Evolutionary conservation across 331 rosid species (phyloP).

Genomic region (Pyracantha coccinea): DNA sequence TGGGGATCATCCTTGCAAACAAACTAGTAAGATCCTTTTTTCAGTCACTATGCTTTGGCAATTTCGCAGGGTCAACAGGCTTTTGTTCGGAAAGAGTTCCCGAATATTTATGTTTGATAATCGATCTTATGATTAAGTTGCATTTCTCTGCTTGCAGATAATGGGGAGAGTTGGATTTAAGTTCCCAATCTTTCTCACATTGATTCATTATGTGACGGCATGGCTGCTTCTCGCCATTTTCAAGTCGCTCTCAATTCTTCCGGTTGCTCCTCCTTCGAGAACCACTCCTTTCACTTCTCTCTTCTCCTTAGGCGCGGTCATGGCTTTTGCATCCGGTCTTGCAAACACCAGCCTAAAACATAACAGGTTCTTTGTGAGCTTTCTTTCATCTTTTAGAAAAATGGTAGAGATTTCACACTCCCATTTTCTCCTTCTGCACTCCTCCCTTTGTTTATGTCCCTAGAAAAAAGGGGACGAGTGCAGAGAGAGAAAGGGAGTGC

Average conservation of each 20-base stretch:
- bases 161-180: slow-evolving; percentile 95
- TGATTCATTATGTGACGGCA: slow-evolving; percentile 69
- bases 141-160: slow-evolving; percentile 39
- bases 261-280: slow-evolving; percentile 78
- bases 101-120: background rate
- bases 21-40: slow-evolving; percentile 43
- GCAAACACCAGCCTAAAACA: slow-evolving; percentile 89
- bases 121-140: background rate
- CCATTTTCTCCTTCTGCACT: background rate
- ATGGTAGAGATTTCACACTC: background rate
- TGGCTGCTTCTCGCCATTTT: slow-evolving; percentile 85
- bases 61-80: background rate
- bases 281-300: slow-evolving; percentile 85
- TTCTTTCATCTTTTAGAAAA: background rate
- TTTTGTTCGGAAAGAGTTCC: background rate
- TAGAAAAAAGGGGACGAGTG: background rate
- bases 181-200: slow-evolving; percentile 80
- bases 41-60: background rate
- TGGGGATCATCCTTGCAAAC: slow-evolving; percentile 80
- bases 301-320: slow-evolving; percentile 79
- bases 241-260: slow-evolving; percentile 67
- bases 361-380: slow-evolving; percentile 53
- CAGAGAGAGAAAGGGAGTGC: background rate
- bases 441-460: background rate
- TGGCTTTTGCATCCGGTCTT: slow-evolving; percentile 99